Conservation (phyloP, 164 flowering plant species). For the Tetracentron sinense region DNA sequence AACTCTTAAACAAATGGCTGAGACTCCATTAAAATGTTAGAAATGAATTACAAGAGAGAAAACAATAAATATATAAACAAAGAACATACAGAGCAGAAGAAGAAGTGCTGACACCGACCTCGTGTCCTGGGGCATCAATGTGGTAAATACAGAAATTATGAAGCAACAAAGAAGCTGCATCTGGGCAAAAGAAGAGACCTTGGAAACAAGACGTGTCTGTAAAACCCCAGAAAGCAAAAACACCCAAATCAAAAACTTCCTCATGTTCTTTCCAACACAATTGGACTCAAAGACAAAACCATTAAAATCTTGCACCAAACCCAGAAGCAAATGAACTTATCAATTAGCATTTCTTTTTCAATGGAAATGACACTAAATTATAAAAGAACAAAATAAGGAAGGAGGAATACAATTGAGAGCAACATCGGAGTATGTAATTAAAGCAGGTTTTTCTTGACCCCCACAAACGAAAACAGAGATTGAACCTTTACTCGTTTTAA, state of each 20-base stretch:
- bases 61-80: neutral
- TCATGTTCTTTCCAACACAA: neutral
- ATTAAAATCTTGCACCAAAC: neutral
- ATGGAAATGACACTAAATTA: conserved; percentile 3
- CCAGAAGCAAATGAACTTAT: too few relatives aligned
- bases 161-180: conserved; percentile 63
- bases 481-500: conserved; percentile 54
- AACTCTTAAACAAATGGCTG: conserved; percentile 32
- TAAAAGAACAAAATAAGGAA: conserved; percentile 1
- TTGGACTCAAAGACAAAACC: conserved; percentile 4
- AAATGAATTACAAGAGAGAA: neutral
- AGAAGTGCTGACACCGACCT: conserved; percentile 42
- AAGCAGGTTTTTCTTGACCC: conserved; percentile 65
- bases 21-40: conserved; percentile 16
- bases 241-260: conserved; percentile 4
- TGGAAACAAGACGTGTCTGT: conserved; percentile 65
- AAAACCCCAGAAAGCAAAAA: conserved; percentile 7
- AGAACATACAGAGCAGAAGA: conserved; percentile 2
- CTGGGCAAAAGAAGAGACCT: conserved; percentile 60
- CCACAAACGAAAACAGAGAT: conserved; percentile 65
- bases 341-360: too few relatives aligned
- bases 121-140: conserved; percentile 66
- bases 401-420: conserved; percentile 60
- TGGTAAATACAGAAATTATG: conserved; percentile 73
- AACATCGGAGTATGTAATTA: conserved; percentile 69